Conservation (phyloP, 257 asterid genomes). For the Henckelia pumila region DNA sequence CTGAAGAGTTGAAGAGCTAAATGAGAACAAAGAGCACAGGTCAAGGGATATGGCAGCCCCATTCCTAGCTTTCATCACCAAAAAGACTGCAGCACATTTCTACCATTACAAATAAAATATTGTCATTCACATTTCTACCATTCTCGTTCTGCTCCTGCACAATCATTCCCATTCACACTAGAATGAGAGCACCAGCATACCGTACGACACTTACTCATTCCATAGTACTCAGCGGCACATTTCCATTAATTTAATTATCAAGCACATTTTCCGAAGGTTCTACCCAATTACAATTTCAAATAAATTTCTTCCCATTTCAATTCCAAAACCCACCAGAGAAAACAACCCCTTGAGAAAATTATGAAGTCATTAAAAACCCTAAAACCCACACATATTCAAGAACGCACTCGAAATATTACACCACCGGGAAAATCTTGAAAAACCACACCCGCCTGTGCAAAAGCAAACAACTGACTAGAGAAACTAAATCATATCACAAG, state of each 20-base stretch:
- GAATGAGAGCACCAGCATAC: neutral
- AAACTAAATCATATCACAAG: neutral
- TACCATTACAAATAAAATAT: no score
- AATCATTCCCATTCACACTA: neutral
- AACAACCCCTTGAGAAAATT: neutral
- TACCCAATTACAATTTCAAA: neutral
- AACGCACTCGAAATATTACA: neutral
- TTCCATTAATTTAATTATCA: neutral
- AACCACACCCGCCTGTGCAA: neutral
- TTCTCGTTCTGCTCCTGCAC: no score
- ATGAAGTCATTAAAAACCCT: constrained; percentile 17
- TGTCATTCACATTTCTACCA: no score
- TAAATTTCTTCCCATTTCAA: constrained; percentile 5
- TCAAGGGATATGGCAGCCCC: neutral
- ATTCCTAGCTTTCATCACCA: neutral
- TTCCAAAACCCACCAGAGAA: neutral
- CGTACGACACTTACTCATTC: neutral
- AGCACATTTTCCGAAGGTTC: neutral
- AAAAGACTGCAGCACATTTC: neutral
- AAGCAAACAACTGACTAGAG: neutral
- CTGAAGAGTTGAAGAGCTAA: constrained; percentile 41
- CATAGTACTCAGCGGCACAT: neutral
- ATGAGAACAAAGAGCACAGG: constrained; percentile 2
- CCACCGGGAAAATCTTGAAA: neutral
- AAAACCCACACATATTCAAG: constrained; percentile 14